phyloP scores from a whole-genome alignment of 805 yeast species.

The Starmerella roubikii region DNA sequence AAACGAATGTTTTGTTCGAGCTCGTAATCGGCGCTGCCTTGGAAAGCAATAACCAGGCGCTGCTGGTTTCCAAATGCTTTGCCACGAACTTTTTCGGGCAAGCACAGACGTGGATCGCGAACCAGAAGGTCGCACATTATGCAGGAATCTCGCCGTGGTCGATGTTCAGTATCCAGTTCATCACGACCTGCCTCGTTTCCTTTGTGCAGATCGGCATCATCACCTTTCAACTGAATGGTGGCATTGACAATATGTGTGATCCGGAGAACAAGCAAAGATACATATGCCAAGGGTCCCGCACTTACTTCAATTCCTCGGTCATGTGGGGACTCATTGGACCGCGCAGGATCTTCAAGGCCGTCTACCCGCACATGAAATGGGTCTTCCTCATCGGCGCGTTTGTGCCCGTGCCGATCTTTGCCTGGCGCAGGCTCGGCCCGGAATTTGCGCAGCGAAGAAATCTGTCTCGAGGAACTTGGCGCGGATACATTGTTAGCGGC shows the following conservation, averaged over 20 bases:
- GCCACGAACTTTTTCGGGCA: constrained; percentile 51
- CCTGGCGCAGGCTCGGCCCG: constrained; percentile 3
- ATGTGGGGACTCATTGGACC: constrained; percentile 36
- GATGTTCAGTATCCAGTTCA: constrained; percentile 36
- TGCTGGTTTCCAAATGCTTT: constrained; percentile 38
- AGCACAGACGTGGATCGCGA: constrained; percentile 46
- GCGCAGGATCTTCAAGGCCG: constrained; percentile 30
- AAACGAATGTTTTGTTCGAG: constrained; percentile 36
- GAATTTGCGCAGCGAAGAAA: neutral
- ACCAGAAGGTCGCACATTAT: constrained; percentile 43
- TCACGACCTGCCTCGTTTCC: constrained; percentile 22
- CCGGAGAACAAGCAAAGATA: constrained; percentile 23
- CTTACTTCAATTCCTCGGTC: constrained; percentile 38
- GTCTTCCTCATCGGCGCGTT: constrained; percentile 45
- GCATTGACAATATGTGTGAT: constrained; percentile 23
- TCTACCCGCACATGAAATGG: constrained; percentile 50
- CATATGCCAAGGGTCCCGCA: constrained; percentile 27
- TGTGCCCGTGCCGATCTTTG: constrained; percentile 17
- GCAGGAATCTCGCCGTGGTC: constrained; percentile 47
- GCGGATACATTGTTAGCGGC: constrained; percentile 26
- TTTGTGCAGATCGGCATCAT: constrained; percentile 24
- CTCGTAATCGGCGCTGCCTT: constrained; percentile 43
- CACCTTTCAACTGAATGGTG: constrained; percentile 26
- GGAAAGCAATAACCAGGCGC: constrained; percentile 42
- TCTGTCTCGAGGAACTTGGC: constrained; percentile 10